These are phyloP conservation scores for Xylaria palmicola DNA, from an alignment of 495 filamentous ascomycete genomes.

Conservation along the genomic window DNA sequence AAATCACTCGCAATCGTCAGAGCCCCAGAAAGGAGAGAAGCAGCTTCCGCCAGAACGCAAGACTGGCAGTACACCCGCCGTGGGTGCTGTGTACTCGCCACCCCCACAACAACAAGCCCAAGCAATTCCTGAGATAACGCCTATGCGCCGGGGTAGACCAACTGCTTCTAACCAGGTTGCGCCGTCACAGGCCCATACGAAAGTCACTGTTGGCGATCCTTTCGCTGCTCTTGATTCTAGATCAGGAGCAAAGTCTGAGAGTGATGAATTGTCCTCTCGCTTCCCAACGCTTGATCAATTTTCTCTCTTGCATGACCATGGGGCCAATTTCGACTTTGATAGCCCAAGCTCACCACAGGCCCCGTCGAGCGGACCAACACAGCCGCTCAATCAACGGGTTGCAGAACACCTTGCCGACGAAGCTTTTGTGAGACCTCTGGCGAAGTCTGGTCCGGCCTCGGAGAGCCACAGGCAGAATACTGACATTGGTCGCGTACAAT, in stretches of 20 bases:
- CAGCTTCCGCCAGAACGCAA: constrained; percentile 29
- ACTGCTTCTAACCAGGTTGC: constrained; percentile 48
- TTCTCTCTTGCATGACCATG: constrained; percentile 80
- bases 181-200: constrained; percentile 46
- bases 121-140: constrained; percentile 83
- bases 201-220: constrained; percentile 73
- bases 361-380: constrained; percentile 50
- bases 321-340: constrained; percentile 86
- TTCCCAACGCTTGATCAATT: constrained; percentile 96
- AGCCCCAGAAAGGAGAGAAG: constrained; percentile 28
- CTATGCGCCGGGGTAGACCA: constrained; percentile 89
- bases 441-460: constrained; percentile 28
- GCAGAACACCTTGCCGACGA: constrained; percentile 86
- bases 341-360: constrained; percentile 40
- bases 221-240: constrained; percentile 83
- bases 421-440: constrained; percentile 63
- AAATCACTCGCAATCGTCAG: constrained; percentile 50
- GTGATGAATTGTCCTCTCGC: constrained; percentile 77
- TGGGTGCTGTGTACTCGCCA: constrained; percentile 68
- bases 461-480: constrained; percentile 34
- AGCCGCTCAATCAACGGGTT: constrained; percentile 69
- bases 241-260: constrained; percentile 45
- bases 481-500: constrained; percentile 33
- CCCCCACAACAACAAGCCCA: constrained; percentile 66
- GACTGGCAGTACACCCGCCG: constrained; percentile 51